Evolutionary conservation across 345 rosid genomes (phyloP).

Genomic region (Brassica cretica): DNA sequence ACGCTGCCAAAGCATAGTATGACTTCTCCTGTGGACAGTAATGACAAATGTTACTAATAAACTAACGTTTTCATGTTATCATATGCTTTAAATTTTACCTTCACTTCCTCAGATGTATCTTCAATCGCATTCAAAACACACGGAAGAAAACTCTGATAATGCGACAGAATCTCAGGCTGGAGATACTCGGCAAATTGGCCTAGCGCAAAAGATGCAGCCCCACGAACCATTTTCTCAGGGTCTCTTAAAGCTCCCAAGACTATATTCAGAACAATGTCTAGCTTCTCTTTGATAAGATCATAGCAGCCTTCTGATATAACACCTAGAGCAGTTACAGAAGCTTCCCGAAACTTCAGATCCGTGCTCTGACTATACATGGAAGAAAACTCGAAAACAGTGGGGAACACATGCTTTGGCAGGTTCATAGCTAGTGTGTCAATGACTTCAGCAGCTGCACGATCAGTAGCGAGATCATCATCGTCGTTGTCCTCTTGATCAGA

Average conservation of each 20-base stretch:
- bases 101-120: slow-evolving; percentile 94
- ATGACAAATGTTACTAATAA: slow-evolving; percentile 3
- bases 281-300: slow-evolving; percentile 76
- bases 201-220: slow-evolving; percentile 97
- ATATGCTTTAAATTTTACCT: slow-evolving; percentile 50
- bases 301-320: slow-evolving; percentile 94
- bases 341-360: slow-evolving; percentile 88
- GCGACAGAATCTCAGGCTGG: slow-evolving; percentile 92
- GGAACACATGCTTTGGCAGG: slow-evolving; percentile 85
- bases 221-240: slow-evolving; percentile 94
- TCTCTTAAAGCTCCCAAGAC: slow-evolving; percentile 87
- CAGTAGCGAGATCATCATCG: slow-evolving; percentile 97
- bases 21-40: slow-evolving; percentile 76
- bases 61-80: slow-evolving; percentile 38
- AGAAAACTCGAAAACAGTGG: slow-evolving; percentile 80
- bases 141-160: slow-evolving; percentile 83
- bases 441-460: slow-evolving; percentile 99
- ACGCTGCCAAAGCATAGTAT: slow-evolving; percentile 96
- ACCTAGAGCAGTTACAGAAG: slow-evolving; percentile 92
- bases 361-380: slow-evolving; percentile 69
- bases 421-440: slow-evolving; percentile 94
- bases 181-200: slow-evolving; percentile 98
- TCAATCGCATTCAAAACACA: slow-evolving; percentile 90
- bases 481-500: slow-evolving; percentile 62
- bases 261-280: slow-evolving; percentile 78